Percentiles rank a stretch among this genome's conserved stretches.
Evolutionary conservation across 345 rosid species (phyloP).

Genomic region (Geranium brycei): DNA sequence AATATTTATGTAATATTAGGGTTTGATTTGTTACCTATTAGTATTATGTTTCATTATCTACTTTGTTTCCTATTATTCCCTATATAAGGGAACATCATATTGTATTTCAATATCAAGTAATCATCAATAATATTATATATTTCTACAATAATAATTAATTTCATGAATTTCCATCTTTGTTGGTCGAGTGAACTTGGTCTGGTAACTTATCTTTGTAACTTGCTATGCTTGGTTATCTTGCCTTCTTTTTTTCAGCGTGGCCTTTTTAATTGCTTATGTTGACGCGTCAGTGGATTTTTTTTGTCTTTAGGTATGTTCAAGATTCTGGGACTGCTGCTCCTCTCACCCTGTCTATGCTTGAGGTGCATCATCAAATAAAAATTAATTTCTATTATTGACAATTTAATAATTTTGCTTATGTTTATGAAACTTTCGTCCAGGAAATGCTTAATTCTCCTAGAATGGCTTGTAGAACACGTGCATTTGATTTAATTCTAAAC

Average conservation of each 20-base stretch:
- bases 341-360: constrained; percentile 86
- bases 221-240: not conserved
- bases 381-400: constrained; percentile 11
- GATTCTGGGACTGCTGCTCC: constrained; percentile 97
- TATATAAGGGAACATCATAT: too few relatives aligned
- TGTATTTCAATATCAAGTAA: too few relatives aligned
- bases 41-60: too few relatives aligned
- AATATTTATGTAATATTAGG: too few relatives aligned
- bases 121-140: too few relatives aligned
- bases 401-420: constrained; percentile 16
- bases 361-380: constrained; percentile 40
- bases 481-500: constrained; percentile 88
- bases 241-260: constrained; percentile 5
- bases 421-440: constrained; percentile 29
- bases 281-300: constrained; percentile 6
- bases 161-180: too few relatives aligned
- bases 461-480: constrained; percentile 70
- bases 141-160: too few relatives aligned
- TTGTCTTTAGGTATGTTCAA: constrained; percentile 71
- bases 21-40: too few relatives aligned
- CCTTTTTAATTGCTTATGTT: constrained; percentile 1
- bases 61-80: too few relatives aligned
- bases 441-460: constrained; percentile 86
- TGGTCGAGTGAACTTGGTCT: too few relatives aligned
- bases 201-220: too few relatives aligned